A percentile compares a stretch with the other conserved stretches of the same genome.
phyloP scores from a whole-genome alignment of 108 stramenopile genomes.

The Cylindrotheca closterium region DNA sequence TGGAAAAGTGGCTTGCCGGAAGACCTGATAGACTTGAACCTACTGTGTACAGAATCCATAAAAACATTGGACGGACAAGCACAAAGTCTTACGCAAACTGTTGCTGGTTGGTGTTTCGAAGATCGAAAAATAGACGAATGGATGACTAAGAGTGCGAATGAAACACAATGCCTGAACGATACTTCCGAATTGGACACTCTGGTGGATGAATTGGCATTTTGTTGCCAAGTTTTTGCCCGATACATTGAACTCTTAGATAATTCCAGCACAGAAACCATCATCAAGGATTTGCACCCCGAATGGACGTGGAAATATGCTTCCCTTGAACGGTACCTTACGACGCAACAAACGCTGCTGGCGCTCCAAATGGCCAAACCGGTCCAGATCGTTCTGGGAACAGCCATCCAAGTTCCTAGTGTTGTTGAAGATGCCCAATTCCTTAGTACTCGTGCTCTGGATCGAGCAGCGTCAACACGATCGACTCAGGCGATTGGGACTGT shows the following conservation, averaged over 20 bases:
- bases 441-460: conserved; percentile 68
- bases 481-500: conserved; percentile 79
- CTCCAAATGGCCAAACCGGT: conserved; percentile 45
- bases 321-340: conserved; percentile 48
- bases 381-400: conserved; percentile 51
- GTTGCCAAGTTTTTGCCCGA: conserved; percentile 71
- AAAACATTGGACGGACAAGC: conserved; percentile 64
- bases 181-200: conserved; percentile 47
- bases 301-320: conserved; percentile 69
- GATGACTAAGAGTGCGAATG: conserved; percentile 38
- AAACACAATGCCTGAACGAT: conserved; percentile 3
- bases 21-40: conserved; percentile 4
- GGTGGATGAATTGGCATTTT: conserved; percentile 83
- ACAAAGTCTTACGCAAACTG: conserved; percentile 55
- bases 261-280: conserved; percentile 2
- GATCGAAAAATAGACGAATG: conserved; percentile 50
- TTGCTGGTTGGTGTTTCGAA: conserved; percentile 68
- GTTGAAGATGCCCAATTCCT: conserved; percentile 88
- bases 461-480: conserved; percentile 73
- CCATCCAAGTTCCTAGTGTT: conserved; percentile 65
- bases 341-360: conserved; percentile 45
- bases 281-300: conserved; percentile 42
- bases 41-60: conserved; percentile 58
- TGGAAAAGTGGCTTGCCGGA: conserved; percentile 63
- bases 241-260: conserved; percentile 43